Evolutionary conservation across 2,329 filamentous ascomycete species (phyloP).

Genomic region (Botrytis medusae): DNA sequence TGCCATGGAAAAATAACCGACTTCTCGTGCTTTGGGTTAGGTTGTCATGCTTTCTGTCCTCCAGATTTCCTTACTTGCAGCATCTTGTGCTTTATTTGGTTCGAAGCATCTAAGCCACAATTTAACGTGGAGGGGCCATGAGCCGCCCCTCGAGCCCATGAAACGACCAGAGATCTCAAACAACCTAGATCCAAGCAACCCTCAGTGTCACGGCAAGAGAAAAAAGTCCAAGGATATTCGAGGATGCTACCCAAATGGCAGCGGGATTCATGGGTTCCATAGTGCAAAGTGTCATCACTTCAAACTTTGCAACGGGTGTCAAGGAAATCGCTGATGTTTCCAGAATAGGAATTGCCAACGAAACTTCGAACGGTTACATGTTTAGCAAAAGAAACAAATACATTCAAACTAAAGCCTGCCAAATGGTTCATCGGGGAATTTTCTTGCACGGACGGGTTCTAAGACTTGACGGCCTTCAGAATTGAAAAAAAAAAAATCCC

Average conservation of each 20-base stretch:
- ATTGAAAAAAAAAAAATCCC: neutral
- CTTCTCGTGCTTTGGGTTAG: constrained; percentile 15
- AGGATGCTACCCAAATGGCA: constrained; percentile 20
- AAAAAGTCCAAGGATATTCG: neutral
- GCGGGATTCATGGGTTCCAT: constrained; percentile 14
- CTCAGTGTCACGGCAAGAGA: constrained; percentile 9
- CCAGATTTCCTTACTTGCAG: constrained; percentile 16
- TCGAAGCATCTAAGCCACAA: constrained; percentile 14
- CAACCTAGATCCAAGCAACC: constrained; percentile 17
- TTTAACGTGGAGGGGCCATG: constrained; percentile 7
- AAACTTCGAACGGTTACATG: constrained; percentile 14
- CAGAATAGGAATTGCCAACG: constrained; percentile 14
- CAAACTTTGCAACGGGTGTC: constrained; percentile 20
- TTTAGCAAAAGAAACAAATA: constrained; percentile 6
- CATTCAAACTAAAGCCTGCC: neutral
- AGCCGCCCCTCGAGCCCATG: constrained; percentile 12
- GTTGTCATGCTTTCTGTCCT: constrained; percentile 16
- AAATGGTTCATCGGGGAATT: constrained; percentile 15
- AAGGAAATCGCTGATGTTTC: constrained; percentile 21
- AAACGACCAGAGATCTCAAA: constrained; percentile 19
- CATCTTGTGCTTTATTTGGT: constrained; percentile 16
- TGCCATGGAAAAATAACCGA: constrained; percentile 4
- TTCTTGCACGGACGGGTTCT: neutral
- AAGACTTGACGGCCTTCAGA: neutral
- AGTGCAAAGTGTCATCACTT: constrained; percentile 22